phyloP scores from a whole-genome alignment of 441 rosid species.

The Viola pubescens region DNA sequence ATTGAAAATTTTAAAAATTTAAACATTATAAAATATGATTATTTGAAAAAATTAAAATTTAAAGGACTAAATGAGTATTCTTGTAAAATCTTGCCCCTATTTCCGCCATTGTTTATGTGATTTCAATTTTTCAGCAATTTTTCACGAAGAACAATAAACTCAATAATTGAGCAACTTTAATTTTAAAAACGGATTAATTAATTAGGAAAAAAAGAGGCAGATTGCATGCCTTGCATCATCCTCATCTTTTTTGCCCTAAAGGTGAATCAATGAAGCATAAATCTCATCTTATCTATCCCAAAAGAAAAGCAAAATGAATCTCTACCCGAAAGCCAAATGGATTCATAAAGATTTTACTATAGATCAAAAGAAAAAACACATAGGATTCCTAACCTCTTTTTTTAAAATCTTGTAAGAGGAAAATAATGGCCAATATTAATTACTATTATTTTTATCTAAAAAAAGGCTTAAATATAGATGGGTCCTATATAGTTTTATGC shows the following conservation, averaged over 20 bases:
- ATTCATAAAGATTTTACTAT: slow-evolving; percentile 20
- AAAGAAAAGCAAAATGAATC: slow-evolving; percentile 45
- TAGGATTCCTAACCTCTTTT: slow-evolving; percentile 38
- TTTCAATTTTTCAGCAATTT: no score
- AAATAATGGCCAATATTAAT: neutral
- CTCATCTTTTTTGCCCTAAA: slow-evolving; percentile 20
- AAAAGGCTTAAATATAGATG: neutral
- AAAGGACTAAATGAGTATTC: no score
- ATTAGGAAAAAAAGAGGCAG: no score
- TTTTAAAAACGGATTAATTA: no score
- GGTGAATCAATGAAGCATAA: slow-evolving; percentile 39
- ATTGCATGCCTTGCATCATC: slow-evolving; percentile 4
- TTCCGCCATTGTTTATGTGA: no score
- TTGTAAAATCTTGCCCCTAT: no score
- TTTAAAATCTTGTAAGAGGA: slow-evolving; percentile 5
- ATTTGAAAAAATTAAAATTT: no score
- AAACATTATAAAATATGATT: no score
- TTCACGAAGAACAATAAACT: neutral
- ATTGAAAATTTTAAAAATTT: no score
- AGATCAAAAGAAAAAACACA: slow-evolving; percentile 26
- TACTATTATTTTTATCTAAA: neutral
- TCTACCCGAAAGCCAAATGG: slow-evolving; percentile 30
- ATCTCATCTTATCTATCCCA: slow-evolving; percentile 42
- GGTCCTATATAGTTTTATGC: slow-evolving; percentile 5
- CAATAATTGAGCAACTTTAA: neutral